Percentiles rank a stretch among this genome's conserved stretches.
Evolutionary conservation across 139 green algal species (phyloP).

Genomic region (Tetraselmis striata): DNA sequence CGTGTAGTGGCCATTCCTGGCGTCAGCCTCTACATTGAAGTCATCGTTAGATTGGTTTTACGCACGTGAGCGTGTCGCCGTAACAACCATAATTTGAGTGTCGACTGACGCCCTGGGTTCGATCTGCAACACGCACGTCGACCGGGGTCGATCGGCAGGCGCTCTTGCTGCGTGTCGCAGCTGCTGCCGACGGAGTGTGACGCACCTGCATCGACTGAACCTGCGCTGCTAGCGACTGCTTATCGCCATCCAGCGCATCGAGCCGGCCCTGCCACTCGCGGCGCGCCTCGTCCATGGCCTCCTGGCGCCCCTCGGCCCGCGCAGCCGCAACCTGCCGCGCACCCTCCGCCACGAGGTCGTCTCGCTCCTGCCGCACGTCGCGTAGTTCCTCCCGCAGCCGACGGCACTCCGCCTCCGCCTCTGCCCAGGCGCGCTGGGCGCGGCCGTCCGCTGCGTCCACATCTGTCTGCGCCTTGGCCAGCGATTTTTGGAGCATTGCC

Average conservation of each 20-base stretch:
- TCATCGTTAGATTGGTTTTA: too few relatives aligned
- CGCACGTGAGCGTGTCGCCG: too few relatives aligned
- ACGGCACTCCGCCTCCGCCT: neutral
- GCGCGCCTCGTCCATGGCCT: neutral
- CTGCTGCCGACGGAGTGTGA: too few relatives aligned
- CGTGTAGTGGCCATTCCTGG: too few relatives aligned
- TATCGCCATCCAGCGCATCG: too few relatives aligned
- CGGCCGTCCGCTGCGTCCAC: neutral
- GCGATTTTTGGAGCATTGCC: neutral
- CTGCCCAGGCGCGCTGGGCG: neutral
- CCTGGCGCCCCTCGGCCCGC: neutral
- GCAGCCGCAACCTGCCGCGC: neutral
- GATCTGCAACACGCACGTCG: too few relatives aligned
- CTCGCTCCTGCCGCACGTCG: neutral
- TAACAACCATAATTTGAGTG: too few relatives aligned
- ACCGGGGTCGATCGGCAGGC: too few relatives aligned
- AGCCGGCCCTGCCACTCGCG: neutral
- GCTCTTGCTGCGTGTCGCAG: too few relatives aligned
- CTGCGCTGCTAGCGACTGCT: neutral
- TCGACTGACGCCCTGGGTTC: too few relatives aligned
- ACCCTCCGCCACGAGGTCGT: neutral
- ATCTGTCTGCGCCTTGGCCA: neutral
- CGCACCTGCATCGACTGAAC: neutral
- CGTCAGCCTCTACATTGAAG: too few relatives aligned
- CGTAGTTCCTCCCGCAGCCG: neutral